Percentiles rank a stretch among this genome's conserved stretches.
These are phyloP conservation scores for Coemansia sp. DNA, from an alignment of 192 early-diverging fungal species.

Conservation along the genomic window DNA sequence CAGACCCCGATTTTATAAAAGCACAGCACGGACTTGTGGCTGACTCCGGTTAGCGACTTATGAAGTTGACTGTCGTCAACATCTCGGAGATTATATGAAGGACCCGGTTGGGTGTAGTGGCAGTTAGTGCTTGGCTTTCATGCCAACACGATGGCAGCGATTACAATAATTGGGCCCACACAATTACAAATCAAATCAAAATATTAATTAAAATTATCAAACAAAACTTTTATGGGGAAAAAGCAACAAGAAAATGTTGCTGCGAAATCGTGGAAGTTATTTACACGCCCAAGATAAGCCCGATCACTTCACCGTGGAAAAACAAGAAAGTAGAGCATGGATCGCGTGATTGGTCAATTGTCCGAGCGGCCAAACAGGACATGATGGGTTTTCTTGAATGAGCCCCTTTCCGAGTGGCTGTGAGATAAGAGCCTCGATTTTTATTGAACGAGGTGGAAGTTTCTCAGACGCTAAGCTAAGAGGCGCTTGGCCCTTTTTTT, in stretches of 20 bases:
- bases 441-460: too few species aligned
- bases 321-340: too few species aligned
- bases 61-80: slow-evolving; percentile 54
- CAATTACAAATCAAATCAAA: not conserved
- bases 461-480: too few species aligned
- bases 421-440: too few species aligned
- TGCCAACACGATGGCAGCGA: slow-evolving; percentile 39
- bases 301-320: too few species aligned
- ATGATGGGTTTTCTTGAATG: not conserved
- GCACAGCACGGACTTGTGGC: slow-evolving; percentile 52
- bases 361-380: too few species aligned
- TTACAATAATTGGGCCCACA: slow-evolving; percentile 49
- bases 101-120: slow-evolving; percentile 50
- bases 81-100: slow-evolving; percentile 40
- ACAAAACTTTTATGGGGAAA: too few species aligned
- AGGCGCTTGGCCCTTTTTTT: too few species aligned
- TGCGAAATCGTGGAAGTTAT: not conserved
- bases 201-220: not conserved
- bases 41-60: slow-evolving; percentile 17
- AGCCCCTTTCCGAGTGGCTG: not conserved
- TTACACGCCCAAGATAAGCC: too few species aligned
- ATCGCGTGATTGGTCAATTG: too few species aligned
- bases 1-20: slow-evolving; percentile 49
- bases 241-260: too few species aligned
- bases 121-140: slow-evolving; percentile 26